phyloP scores from a whole-genome alignment of 495 filamentous ascomycete genomes.

The Neurospora africana region DNA sequence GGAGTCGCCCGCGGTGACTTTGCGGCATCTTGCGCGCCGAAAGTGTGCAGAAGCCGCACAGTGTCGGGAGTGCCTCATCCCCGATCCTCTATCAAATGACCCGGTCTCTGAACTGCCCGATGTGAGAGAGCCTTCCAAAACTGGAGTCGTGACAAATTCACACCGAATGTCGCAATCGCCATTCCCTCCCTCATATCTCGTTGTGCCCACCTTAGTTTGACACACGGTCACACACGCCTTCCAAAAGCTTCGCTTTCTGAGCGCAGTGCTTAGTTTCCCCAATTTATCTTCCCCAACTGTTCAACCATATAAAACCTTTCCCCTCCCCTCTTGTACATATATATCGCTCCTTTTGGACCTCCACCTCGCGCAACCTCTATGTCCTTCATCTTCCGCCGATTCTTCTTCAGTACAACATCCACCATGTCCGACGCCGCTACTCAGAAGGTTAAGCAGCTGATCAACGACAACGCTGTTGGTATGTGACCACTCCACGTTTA shows the following conservation, averaged over 20 bases:
- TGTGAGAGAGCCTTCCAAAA: background rate
- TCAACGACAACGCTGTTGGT: conserved; percentile 88
- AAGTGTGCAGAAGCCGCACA: background rate
- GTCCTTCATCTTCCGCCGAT: conserved; percentile 68
- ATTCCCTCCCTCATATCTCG: background rate
- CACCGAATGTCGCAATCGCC: background rate
- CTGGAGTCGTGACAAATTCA: background rate
- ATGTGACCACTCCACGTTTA: conserved; percentile 23
- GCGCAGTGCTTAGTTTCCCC: background rate
- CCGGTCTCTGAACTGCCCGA: background rate
- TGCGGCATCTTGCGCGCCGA: background rate
- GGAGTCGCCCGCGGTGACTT: background rate
- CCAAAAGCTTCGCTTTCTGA: background rate
- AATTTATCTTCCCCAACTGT: background rate
- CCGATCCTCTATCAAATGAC: background rate
- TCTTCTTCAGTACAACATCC: conserved; percentile 52
- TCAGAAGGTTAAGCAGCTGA: conserved; percentile 73
- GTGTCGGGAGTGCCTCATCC: background rate
- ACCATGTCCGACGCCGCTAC: conserved; percentile 75
- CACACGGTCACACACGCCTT: background rate
- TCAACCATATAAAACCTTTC: conserved; percentile 7
- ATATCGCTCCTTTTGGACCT: conserved; percentile 3
- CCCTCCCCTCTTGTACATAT: background rate
- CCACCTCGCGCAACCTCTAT: conserved; percentile 38
- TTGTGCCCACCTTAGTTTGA: background rate